Conservation (phyloP, 495 filamentous ascomycete genomes). For the Cudoniella acicularis region DNA sequence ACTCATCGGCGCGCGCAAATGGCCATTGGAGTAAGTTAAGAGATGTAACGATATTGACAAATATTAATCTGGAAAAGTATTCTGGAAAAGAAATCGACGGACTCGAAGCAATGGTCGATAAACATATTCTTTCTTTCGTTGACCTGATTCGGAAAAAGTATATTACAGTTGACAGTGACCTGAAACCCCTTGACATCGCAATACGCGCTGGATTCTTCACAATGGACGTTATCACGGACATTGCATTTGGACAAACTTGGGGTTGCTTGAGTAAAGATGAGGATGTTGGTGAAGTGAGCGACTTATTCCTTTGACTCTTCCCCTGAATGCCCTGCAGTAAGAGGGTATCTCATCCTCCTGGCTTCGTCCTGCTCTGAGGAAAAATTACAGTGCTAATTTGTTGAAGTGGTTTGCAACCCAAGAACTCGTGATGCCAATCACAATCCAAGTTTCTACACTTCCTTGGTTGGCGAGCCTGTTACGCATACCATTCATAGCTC, state of each 20-base stretch:
- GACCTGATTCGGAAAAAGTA: conserved; percentile 33
- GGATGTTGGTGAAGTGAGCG: conserved; percentile 39
- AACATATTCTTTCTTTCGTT: conserved; percentile 27
- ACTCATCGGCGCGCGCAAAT: conserved; percentile 31
- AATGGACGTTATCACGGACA: conserved; percentile 41
- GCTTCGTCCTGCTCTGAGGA: too few species aligned
- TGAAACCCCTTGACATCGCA: conserved; percentile 39
- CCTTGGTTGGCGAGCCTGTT: conserved; percentile 40
- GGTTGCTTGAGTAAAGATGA: conserved; percentile 35
- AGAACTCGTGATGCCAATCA: conserved; percentile 1
- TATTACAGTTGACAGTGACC: conserved; percentile 2
- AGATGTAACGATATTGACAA: background rate
- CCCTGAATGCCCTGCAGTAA: too few species aligned
- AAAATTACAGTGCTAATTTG: too few species aligned
- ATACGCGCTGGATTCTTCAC: conserved; percentile 38
- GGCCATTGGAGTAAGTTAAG: conserved; percentile 34
- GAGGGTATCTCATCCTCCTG: too few species aligned
- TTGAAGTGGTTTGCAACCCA: conserved; percentile 22
- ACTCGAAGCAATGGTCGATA: conserved; percentile 33
- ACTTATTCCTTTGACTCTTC: too few species aligned
- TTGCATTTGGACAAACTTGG: conserved; percentile 40
- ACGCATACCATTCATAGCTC: conserved; percentile 49
- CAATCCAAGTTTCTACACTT: conserved; percentile 7
- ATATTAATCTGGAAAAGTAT: conserved; percentile 29
- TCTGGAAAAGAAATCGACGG: conserved; percentile 37